Evolutionary conservation across 352 stramenopile species (phyloP), one percentile per base, ranked within the genome.

Genomic region (Poterioochromonas sp.): DNA sequence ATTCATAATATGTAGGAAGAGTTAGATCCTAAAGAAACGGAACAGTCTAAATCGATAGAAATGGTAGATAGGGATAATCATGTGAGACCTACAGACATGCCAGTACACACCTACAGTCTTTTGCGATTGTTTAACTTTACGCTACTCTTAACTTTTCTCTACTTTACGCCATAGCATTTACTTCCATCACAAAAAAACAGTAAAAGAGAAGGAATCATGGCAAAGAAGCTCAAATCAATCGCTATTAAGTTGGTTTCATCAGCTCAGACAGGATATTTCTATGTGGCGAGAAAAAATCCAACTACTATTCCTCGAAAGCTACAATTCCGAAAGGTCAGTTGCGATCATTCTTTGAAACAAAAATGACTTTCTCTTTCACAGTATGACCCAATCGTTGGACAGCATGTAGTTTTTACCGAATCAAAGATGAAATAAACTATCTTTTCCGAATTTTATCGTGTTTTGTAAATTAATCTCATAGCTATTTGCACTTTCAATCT

Each of bases 341-440:
- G 15, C 29, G 29, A n/a, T 35, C 29, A 39, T 39, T n/a, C 29
- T 40, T 68, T 68, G 29, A 68, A 15, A 39, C 15, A n/a, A 26
- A 34, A 15, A 2, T 74, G 0, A 74, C 37, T 39, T 74, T 54
- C 53, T 71, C 12, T 29, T 74, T 15, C 53, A 39, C 29, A 74
- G 65, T 74, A 74, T 54, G 65, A 74, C 40, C 65, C 65, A 37
- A 39, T 74, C 2, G 65, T 74, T 5, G 1, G 37, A 54, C 20
- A 74, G 29, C 65, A 74, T 54, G 65, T 74, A 39, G 2, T 74
- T 37, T 74, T 74, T n/a, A 74, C 37, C 26, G 65, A 74, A 37
- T 54, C 37, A 1, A 74, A 74, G n/a, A 51, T 74, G 37, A 74
- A 65, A 65, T 65, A 65, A 65, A 51, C 43, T 51, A 20, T 51